These are phyloP conservation scores for Mycena metata DNA, from an alignment of 768 basidiomycete genomes.

Conservation along the genomic window DNA sequence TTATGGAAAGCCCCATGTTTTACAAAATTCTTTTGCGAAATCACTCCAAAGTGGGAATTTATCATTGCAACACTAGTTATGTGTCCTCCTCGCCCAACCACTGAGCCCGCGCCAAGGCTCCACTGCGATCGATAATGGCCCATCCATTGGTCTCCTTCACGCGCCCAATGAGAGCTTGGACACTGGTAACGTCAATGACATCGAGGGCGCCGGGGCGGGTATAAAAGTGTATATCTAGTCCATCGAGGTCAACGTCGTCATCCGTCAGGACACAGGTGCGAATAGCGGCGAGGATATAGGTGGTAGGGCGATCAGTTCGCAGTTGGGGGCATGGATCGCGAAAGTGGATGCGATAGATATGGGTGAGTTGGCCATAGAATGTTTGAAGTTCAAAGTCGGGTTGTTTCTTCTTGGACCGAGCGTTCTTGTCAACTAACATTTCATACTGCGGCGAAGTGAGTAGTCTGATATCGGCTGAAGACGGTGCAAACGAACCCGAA, in stretches of 20 bases:
- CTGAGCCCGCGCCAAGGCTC: slow-evolving; percentile 32
- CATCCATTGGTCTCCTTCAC: slow-evolving; percentile 29
- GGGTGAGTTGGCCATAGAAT: slow-evolving; percentile 51
- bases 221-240: slow-evolving; percentile 43
- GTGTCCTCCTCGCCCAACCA: slow-evolving; percentile 7
- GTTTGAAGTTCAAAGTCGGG: slow-evolving; percentile 19
- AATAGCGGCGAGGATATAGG: slow-evolving; percentile 45
- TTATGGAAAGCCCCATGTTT: too few species aligned
- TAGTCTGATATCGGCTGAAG: too few species aligned
- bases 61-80: too few species aligned
- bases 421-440: slow-evolving; percentile 47
- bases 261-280: slow-evolving; percentile 34
- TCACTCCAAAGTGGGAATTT: too few species aligned
- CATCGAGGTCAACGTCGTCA: slow-evolving; percentile 8
- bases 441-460: too few species aligned
- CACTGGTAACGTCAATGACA: slow-evolving; percentile 42
- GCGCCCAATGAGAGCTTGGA: slow-evolving; percentile 43
- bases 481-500: slow-evolving; percentile 45
- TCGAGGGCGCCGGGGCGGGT: slow-evolving; percentile 29
- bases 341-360: slow-evolving; percentile 44
- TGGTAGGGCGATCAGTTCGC: slow-evolving; percentile 20
- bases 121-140: slow-evolving; percentile 46
- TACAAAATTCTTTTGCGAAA: too few species aligned
- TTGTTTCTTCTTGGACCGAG: slow-evolving; percentile 13
- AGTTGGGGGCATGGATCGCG: not conserved